Base-by-base conservation (phyloP, 192 early-diverging fungal genomes). In the Dissophora globulifera region DNA sequence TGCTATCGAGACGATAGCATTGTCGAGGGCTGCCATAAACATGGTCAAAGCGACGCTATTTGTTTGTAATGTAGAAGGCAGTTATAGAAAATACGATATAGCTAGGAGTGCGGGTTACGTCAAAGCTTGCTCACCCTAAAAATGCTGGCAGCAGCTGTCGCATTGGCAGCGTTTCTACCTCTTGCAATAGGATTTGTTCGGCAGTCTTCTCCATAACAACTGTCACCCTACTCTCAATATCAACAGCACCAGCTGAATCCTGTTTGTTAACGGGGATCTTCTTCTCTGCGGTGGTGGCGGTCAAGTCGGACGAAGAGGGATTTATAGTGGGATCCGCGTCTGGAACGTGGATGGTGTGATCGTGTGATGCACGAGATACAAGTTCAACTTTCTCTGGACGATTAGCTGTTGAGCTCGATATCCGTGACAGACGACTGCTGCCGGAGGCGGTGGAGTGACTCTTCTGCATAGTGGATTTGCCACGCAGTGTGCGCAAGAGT, bases 1-100 rank as follows among this genome's bases (percentile, higher is more conserved):
- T 54, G 85, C 83, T 3, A 84, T 89, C 9, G 84, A 74, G 29
- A 91, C 85, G 25, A 91, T 89, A 12, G 85, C 87, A 46, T 81
- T 82, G 74, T 90, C 89, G 4, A 88, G 58, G 0, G 84, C 81
- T 13, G 84, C 83, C 62, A 89, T 80, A 33, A 91, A 87, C 74
- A 88, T 80, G 1, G 84, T 82, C 47, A 91, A 58, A 41, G 62
- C 70, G 26, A 75, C 56, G 32, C 62, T 75, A 35, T 56, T 3
- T 12, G 25, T 26, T 25, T 1, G 25, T 12, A 33, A n/a, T n/a
- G n/a, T n/a, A n/a, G n/a, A n/a, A n/a, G n/a, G n/a, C n/a, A n/a
- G n/a, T n/a, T n/a, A n/a, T n/a, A n/a, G n/a, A n/a, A n/a, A n/a
- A n/a, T n/a, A n/a, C n/a, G n/a, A n/a, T n/a, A n/a, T n/a, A n/a